Conservation (phyloP, 176 grass and related monocot genomes). For the Oropetium thomaeum region DNA sequence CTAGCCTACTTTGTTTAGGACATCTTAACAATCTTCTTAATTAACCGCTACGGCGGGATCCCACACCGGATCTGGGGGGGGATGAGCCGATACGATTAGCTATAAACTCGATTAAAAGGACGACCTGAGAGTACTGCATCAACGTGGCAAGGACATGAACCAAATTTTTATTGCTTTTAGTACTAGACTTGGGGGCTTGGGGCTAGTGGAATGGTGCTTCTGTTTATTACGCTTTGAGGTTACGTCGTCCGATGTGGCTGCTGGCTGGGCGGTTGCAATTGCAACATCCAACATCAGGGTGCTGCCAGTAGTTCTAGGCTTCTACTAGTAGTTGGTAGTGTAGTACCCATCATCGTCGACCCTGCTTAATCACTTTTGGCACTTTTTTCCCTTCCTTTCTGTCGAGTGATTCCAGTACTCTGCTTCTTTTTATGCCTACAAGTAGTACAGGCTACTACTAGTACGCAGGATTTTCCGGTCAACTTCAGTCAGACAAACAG, state of each 20-base stretch:
- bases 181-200: neutral
- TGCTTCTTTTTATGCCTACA: neutral
- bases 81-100: neutral
- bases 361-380: neutral
- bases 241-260: neutral
- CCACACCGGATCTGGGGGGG: neutral
- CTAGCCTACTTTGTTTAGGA: neutral
- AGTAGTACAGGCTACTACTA: no score
- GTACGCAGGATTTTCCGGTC: no score
- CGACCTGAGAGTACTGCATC: neutral
- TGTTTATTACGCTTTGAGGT: neutral
- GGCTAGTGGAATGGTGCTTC: neutral
- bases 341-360: neutral
- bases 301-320: no score
- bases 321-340: no score
- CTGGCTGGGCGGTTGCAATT: no score
- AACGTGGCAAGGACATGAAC: slow-evolving; percentile 1
- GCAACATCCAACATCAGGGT: no score
- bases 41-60: neutral
- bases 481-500: no score
- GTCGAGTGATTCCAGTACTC: neutral
- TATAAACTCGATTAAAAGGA: neutral
- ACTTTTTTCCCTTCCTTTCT: neutral
- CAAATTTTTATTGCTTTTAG: no score
- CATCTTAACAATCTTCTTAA: neutral